A percentile compares a stretch with the other conserved stretches of the same genome.
Conservation (phyloP, 2,329 filamentous ascomycete genomes). For the Diplocarpon rosae region DNA sequence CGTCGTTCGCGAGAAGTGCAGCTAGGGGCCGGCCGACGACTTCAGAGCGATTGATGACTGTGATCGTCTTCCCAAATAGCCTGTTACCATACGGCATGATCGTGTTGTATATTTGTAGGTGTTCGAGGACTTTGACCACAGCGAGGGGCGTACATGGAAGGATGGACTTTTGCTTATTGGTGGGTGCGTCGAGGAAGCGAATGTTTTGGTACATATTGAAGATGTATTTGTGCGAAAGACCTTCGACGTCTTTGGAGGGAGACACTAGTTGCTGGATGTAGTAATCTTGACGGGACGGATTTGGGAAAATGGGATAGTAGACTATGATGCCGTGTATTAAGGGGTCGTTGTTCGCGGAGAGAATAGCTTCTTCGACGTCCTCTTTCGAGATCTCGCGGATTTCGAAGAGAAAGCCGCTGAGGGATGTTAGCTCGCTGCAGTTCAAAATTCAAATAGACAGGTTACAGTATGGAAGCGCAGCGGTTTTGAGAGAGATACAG, state of each 20-base stretch:
- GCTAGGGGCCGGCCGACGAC: conserved; percentile 90
- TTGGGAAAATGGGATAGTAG: conserved; percentile 91
- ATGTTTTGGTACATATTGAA: conserved; percentile 99
- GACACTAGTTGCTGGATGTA: conserved; percentile 94
- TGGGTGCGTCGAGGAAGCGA: conserved; percentile 74
- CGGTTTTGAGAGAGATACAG: no score
- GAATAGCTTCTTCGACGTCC: conserved; percentile 77
- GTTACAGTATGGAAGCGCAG: no score
- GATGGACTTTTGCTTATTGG: conserved; percentile 76
- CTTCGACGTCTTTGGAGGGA: conserved; percentile 88
- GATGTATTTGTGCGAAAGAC: conserved; percentile 84
- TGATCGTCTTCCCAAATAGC: conserved; percentile 86
- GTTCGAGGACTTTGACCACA: conserved; percentile 92
- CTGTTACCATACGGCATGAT: conserved; percentile 89
- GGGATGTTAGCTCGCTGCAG: conserved; percentile 2
- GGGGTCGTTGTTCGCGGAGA: conserved; percentile 70
- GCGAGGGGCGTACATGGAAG: conserved; percentile 92
- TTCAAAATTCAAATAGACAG: neutral
- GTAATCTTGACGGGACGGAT: conserved; percentile 74
- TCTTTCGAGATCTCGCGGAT: conserved; percentile 78
- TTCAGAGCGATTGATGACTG: conserved; percentile 91
- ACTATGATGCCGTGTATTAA: conserved; percentile 81
- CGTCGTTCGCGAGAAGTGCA: conserved; percentile 89
- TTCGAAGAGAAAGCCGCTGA: conserved; percentile 79
- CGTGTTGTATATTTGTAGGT: conserved; percentile 92